Evolutionary conservation across 345 rosid genomes (phyloP).

Genomic region (Linum trigynum): DNA sequence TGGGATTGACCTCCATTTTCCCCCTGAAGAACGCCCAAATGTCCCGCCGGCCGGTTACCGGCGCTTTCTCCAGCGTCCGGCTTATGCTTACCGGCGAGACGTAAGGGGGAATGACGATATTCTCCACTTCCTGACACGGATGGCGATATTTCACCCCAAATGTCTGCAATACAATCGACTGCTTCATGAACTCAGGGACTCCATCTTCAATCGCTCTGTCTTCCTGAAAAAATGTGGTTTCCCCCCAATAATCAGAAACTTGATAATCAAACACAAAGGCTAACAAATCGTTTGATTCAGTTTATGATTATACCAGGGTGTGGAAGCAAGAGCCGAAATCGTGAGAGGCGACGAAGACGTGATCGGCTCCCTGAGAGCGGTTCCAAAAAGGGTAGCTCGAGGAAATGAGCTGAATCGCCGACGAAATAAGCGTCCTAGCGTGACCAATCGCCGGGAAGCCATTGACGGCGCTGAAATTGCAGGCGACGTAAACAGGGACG

Average conservation of each 20-base stretch:
- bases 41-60: constrained; percentile 47
- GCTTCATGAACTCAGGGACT: constrained; percentile 76
- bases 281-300: neutral
- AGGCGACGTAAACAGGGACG: constrained; percentile 89
- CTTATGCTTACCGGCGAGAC: constrained; percentile 51
- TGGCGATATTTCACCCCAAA: constrained; percentile 78
- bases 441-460: constrained; percentile 94
- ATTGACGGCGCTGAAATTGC: constrained; percentile 78
- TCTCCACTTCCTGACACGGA: constrained; percentile 77
- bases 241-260: neutral
- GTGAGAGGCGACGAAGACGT: constrained; percentile 87
- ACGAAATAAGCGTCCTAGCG: constrained; percentile 56
- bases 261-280: neutral
- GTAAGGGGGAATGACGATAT: constrained; percentile 91
- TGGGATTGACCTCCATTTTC: constrained; percentile 95
- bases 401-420: constrained; percentile 60
- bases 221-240: constrained; percentile 35
- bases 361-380: constrained; percentile 69
- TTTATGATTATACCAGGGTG: constrained; percentile 46
- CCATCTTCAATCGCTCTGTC: constrained; percentile 69
- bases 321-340: constrained; percentile 94
- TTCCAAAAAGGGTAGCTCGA: constrained; percentile 64
- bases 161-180: constrained; percentile 73
- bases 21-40: constrained; percentile 88
- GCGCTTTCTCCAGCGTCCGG: constrained; percentile 33